phyloP scores from a whole-genome alignment of 495 filamentous ascomycete genomes.

The Rusavskia elegans region DNA sequence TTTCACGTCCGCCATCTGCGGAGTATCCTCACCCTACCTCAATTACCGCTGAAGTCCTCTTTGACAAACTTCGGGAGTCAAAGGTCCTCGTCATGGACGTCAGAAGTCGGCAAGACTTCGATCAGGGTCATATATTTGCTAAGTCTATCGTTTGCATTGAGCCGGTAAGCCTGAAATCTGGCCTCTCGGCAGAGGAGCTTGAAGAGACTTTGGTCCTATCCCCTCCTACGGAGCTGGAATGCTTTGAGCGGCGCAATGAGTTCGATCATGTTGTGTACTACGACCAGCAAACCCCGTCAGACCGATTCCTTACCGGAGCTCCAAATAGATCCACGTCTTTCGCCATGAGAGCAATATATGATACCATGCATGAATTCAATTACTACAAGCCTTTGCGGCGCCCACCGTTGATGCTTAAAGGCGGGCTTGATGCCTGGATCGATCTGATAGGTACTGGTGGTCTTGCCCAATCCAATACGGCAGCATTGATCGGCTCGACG shows the following conservation, averaged over 20 bases:
- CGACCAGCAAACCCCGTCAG: slow-evolving; percentile 50
- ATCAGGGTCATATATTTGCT: slow-evolving; percentile 73
- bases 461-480: slow-evolving; percentile 41
- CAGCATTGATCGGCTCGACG: slow-evolving; percentile 30
- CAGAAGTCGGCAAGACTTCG: slow-evolving; percentile 64
- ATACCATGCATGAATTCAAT: slow-evolving; percentile 71
- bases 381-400: slow-evolving; percentile 55
- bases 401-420: slow-evolving; percentile 59
- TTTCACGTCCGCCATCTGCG: slow-evolving; percentile 5
- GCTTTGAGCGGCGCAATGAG: slow-evolving; percentile 61
- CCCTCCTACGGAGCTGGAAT: slow-evolving; percentile 51
- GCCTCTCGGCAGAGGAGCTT: slow-evolving; percentile 76
- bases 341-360: slow-evolving; percentile 51
- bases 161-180: slow-evolving; percentile 55
- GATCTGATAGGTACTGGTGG: slow-evolving; percentile 57
- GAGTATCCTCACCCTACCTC: background rate
- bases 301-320: slow-evolving; percentile 30
- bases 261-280: slow-evolving; percentile 87
- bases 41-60: slow-evolving; percentile 49
- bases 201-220: slow-evolving; percentile 68
- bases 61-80: slow-evolving; percentile 43
- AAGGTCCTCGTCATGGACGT: slow-evolving; percentile 75
- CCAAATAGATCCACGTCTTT: slow-evolving; percentile 33
- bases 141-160: slow-evolving; percentile 79
- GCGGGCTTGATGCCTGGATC: slow-evolving; percentile 76